phyloP scores from a whole-genome alignment of 108 stramenopile species.

The Nitzschia putrida region DNA sequence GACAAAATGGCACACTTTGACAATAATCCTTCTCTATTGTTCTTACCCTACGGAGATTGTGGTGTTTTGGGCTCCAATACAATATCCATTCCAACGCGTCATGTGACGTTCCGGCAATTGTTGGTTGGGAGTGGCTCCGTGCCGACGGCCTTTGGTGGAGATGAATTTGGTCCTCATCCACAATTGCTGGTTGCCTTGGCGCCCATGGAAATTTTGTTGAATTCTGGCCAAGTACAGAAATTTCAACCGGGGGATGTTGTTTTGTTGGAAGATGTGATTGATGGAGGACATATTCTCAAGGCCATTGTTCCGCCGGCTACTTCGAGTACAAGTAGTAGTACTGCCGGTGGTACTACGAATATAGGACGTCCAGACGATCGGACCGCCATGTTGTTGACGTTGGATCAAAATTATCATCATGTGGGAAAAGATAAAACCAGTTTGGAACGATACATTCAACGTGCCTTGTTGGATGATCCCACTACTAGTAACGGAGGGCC shows the following conservation, averaged over 20 bases:
- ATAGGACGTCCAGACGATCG: slow-evolving; percentile 28
- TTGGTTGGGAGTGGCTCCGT: slow-evolving; percentile 26
- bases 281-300: slow-evolving; percentile 47
- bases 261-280: slow-evolving; percentile 54
- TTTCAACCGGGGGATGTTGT: slow-evolving; percentile 50
- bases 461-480: neutral
- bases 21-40: slow-evolving; percentile 17
- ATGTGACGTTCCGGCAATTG: slow-evolving; percentile 51
- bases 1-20: slow-evolving; percentile 61
- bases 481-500: slow-evolving; percentile 31
- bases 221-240: slow-evolving; percentile 38
- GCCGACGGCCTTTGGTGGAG: slow-evolving; percentile 6
- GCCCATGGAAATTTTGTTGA: slow-evolving; percentile 40
- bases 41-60: slow-evolving; percentile 60
- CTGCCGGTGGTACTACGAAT: too few species aligned
- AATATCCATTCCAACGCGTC: slow-evolving; percentile 34
- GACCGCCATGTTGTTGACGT: slow-evolving; percentile 43
- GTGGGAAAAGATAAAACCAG: slow-evolving; percentile 43
- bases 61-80: slow-evolving; percentile 46
- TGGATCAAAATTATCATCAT: slow-evolving; percentile 51
- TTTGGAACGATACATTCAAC: slow-evolving; percentile 5
- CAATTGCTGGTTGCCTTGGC: slow-evolving; percentile 42
- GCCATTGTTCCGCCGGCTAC: too few species aligned
- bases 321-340: too few species aligned
- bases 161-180: slow-evolving; percentile 40